Conservation (phyloP, 768 basidiomycete species). For the Sutorius australiensis region DNA sequence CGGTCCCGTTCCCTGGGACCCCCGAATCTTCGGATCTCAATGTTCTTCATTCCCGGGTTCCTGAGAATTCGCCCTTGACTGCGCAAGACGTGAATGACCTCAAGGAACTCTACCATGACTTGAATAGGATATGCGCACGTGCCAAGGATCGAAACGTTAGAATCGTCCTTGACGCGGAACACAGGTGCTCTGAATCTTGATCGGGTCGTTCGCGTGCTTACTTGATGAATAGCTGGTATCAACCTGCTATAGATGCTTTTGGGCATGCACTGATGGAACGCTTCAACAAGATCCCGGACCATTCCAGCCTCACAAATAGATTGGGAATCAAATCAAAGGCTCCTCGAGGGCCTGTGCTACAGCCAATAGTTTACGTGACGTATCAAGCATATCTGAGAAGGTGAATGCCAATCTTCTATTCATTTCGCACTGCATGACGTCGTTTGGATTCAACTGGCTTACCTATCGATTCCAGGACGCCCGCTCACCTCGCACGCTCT, state of each 20-base stretch:
- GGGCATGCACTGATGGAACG: slow-evolving; percentile 68
- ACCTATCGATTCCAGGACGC: slow-evolving; percentile 44
- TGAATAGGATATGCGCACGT: slow-evolving; percentile 59
- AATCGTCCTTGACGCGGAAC: slow-evolving; percentile 83
- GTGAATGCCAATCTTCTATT: slow-evolving; percentile 31
- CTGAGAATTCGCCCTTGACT: slow-evolving; percentile 35
- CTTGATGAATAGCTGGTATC: slow-evolving; percentile 47
- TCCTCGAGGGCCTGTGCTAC: slow-evolving; percentile 29
- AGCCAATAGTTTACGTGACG: slow-evolving; percentile 78
- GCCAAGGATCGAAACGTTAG: slow-evolving; percentile 62
- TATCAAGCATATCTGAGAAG: slow-evolving; percentile 87
- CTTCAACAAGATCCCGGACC: slow-evolving; percentile 54
- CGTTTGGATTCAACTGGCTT: neutral
- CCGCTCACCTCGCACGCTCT: slow-evolving; percentile 60
- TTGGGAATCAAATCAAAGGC: neutral
- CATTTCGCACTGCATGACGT: neutral
- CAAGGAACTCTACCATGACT: slow-evolving; percentile 55
- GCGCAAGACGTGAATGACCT: slow-evolving; percentile 58
- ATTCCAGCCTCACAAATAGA: slow-evolving; percentile 5
- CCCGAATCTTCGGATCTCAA: slow-evolving; percentile 58
- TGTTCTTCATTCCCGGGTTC: slow-evolving; percentile 35
- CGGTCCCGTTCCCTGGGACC: slow-evolving; percentile 66
- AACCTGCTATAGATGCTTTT: slow-evolving; percentile 79
- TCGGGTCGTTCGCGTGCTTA: slow-evolving; percentile 3
- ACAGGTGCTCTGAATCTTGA: slow-evolving; percentile 42